A percentile compares a stretch with the other conserved stretches of the same genome.
These are phyloP conservation scores for Pisolithus marmoratus DNA, from an alignment of 768 basidiomycete species.

Conservation along the genomic window DNA sequence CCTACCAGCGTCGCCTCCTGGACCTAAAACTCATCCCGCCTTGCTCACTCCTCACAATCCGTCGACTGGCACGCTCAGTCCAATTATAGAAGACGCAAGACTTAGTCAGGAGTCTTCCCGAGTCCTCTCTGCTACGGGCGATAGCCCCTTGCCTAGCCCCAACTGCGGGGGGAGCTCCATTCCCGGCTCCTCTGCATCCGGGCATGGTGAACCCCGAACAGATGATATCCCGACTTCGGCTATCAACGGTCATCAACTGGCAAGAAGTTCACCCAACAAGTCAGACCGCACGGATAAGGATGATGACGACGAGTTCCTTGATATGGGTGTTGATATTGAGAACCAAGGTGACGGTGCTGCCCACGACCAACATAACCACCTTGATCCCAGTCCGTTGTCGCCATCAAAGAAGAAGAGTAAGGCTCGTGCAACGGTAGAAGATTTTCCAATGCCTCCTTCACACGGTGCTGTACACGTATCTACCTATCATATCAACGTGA, in stretches of 20 bases:
- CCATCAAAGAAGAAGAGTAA: slow-evolving; percentile 19
- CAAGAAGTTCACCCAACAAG: slow-evolving; percentile 8
- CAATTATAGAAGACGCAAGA: slow-evolving; percentile 28
- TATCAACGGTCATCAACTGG: background rate
- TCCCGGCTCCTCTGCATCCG: background rate
- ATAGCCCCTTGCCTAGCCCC: slow-evolving; percentile 58
- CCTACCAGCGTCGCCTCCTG: slow-evolving; percentile 12
- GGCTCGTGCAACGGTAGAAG: slow-evolving; percentile 41
- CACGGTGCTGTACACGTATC: slow-evolving; percentile 10
- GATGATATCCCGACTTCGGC: slow-evolving; percentile 4
- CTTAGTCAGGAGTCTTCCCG: slow-evolving; percentile 55
- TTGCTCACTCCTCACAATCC: slow-evolving; percentile 16
- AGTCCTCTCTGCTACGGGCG: slow-evolving; percentile 64
- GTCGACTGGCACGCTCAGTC: slow-evolving; percentile 18
- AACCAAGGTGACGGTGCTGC: slow-evolving; percentile 14
- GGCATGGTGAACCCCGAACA: background rate
- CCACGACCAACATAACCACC: slow-evolving; percentile 3
- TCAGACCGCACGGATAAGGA: slow-evolving; percentile 8
- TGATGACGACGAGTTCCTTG: slow-evolving; percentile 56
- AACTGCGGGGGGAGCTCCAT: slow-evolving; percentile 9
- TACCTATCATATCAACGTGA: slow-evolving; percentile 5
- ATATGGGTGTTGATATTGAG: slow-evolving; percentile 41
- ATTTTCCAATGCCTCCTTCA: slow-evolving; percentile 47
- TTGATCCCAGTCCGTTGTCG: background rate
- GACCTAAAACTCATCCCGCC: slow-evolving; percentile 7